These are phyloP conservation scores for Acrodontium crateriforme DNA, from an alignment of 2,329 filamentous ascomycete genomes.

Conservation along the genomic window DNA sequence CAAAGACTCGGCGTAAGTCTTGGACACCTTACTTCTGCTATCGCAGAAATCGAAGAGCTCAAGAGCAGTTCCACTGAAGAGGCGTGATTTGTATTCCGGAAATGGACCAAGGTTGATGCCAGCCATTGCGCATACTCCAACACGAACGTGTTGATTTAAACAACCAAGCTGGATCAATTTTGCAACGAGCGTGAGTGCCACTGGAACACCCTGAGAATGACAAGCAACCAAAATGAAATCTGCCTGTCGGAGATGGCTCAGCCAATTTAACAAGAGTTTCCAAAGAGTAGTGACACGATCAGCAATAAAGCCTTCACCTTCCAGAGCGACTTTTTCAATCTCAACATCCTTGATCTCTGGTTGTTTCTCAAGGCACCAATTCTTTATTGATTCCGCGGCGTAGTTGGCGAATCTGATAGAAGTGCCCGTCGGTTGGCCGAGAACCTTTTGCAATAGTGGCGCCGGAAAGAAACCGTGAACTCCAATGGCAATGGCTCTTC, in stretches of 20 bases:
- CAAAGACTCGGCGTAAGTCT: constrained; percentile 64
- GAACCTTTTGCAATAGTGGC: constrained; percentile 70
- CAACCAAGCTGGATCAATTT: constrained; percentile 87
- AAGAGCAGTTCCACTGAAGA: constrained; percentile 80
- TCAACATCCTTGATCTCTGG: constrained; percentile 57
- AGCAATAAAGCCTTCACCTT: constrained; percentile 83
- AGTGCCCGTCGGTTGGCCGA: constrained; percentile 90
- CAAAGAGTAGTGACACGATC: constrained; percentile 86
- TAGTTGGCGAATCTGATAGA: constrained; percentile 86
- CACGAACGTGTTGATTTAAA: constrained; percentile 52
- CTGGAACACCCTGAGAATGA: constrained; percentile 90
- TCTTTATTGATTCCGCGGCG: constrained; percentile 66
- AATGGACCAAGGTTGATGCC: constrained; percentile 92
- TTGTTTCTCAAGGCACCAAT: constrained; percentile 56
- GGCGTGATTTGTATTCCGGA: constrained; percentile 75
- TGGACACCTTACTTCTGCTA: constrained; percentile 66
- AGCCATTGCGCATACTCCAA: constrained; percentile 80
- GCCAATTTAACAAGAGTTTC: constrained; percentile 90
- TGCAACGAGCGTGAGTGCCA: constrained; percentile 80
- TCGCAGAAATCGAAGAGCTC: constrained; percentile 92
- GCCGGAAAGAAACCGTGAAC: constrained; percentile 91
- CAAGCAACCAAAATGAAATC: constrained; percentile 88
- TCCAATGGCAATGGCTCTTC: constrained; percentile 80
- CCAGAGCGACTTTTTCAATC: constrained; percentile 85
- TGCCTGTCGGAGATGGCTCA: constrained; percentile 73